A percentile compares a stretch with the other conserved stretches of the same genome.
phyloP scores from a whole-genome alignment of 202 grass and related monocot species.

The Setaria viridis region DNA sequence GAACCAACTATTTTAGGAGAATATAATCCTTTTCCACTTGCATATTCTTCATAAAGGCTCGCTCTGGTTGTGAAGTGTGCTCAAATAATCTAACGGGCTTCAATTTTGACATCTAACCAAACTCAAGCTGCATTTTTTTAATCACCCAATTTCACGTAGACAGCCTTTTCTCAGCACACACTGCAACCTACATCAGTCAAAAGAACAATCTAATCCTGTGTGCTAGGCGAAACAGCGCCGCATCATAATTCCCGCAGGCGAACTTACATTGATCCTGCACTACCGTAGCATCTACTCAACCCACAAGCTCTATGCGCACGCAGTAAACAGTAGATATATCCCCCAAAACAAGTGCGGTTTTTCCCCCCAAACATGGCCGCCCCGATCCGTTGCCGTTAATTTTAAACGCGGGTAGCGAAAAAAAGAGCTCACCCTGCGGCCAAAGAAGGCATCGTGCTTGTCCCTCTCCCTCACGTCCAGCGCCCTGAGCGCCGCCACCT shows the following conservation, averaged over 20 bases:
- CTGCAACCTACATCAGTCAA: not conserved
- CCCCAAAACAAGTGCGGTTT: not conserved
- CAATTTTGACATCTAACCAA: not conserved
- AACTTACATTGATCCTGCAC: not conserved
- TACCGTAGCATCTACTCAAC: not conserved
- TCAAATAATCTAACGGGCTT: not conserved
- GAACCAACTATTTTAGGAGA: not conserved
- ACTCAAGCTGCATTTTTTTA: not conserved
- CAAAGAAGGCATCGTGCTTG: slow-evolving; percentile 51
- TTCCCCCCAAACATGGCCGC: not conserved
- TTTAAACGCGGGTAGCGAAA: not conserved
- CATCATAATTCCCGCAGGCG: not conserved
- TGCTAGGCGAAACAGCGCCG: not conserved
- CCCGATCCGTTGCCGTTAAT: not conserved
- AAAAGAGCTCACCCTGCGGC: slow-evolving; percentile 47
- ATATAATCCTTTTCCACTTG: not conserved
- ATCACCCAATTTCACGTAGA: not conserved
- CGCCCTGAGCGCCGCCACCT: slow-evolving; percentile 46
- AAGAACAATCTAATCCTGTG: not conserved
- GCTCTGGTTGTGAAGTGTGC: not conserved
- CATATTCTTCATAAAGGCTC: not conserved
- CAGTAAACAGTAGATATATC: not conserved
- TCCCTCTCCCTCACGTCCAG: slow-evolving; percentile 48
- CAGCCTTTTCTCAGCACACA: not conserved
- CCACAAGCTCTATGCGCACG: not conserved